Conservation (phyloP, 2,329 filamentous ascomycete genomes). For the Chrysoporthe deuterocubensis region DNA sequence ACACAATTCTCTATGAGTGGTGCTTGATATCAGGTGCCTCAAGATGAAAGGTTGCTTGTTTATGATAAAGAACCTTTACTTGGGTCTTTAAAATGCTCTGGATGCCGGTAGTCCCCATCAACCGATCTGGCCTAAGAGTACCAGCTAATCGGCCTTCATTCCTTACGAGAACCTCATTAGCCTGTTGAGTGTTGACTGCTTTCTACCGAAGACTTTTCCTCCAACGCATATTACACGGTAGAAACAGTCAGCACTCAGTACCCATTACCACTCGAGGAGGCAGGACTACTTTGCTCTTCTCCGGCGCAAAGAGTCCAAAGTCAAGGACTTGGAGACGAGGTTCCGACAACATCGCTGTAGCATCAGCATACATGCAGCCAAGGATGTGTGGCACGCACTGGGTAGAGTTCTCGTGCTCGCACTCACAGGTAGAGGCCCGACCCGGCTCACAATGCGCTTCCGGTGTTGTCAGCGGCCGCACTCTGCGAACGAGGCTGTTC, state of each 20-base stretch:
- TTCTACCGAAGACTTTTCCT: neutral
- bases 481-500: neutral
- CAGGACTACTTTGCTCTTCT: neutral
- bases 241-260: neutral
- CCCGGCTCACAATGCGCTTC: neutral
- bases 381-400: neutral
- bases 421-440: neutral
- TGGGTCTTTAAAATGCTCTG: too few species aligned
- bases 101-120: too few species aligned
- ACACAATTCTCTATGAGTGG: too few species aligned
- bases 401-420: neutral
- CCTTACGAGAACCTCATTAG: neutral
- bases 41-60: too few species aligned
- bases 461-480: neutral
- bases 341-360: too few species aligned
- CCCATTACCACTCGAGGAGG: neutral
- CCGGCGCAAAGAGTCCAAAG: neutral
- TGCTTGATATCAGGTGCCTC: too few species aligned
- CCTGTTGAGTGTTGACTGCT: neutral
- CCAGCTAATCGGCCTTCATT: neutral
- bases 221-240: neutral
- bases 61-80: too few species aligned
- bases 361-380: too few species aligned
- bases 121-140: too few species aligned
- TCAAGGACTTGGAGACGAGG: too few species aligned